These are phyloP conservation scores for Pestalotiopsis sp. DNA, from an alignment of 2,329 filamentous ascomycete genomes.

Conservation along the genomic window DNA sequence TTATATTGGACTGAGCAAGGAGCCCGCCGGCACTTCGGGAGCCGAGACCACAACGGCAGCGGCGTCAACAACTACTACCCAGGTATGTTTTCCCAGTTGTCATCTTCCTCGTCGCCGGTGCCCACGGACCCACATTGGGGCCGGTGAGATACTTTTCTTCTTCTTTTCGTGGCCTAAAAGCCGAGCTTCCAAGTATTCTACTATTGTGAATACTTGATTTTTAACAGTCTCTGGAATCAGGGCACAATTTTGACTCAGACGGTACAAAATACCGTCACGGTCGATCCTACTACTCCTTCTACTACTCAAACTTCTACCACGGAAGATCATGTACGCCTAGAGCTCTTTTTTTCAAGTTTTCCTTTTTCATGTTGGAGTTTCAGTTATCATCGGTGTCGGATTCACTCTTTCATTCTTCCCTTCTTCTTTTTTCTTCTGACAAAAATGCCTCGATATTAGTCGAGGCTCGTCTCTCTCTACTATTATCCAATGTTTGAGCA, in stretches of 20 bases:
- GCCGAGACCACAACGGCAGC: constrained; percentile 22
- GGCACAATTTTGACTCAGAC: constrained; percentile 31
- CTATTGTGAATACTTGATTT: constrained; percentile 11
- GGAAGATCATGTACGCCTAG: constrained; percentile 29
- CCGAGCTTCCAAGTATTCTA: not conserved
- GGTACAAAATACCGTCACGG: constrained; percentile 38
- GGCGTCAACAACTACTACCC: constrained; percentile 20
- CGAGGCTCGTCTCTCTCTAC: not conserved
- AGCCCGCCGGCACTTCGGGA: constrained; percentile 61
- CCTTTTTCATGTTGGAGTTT: not conserved
- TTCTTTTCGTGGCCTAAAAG: not conserved
- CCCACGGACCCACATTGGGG: not conserved
- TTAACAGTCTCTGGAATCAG: constrained; percentile 33
- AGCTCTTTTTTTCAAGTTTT: constrained; percentile 17
- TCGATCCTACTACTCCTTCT: constrained; percentile 25
- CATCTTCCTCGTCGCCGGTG: not conserved
- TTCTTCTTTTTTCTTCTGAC: not conserved
- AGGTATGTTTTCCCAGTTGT: constrained; percentile 29
- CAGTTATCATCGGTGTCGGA: not conserved
- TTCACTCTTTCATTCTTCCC: not conserved
- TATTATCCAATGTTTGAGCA: not conserved
- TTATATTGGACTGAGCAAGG: constrained; percentile 60
- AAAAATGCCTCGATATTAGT: too few species aligned
- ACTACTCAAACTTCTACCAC: constrained; percentile 20
- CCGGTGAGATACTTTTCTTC: not conserved